Base-by-base conservation (phyloP, 495 filamentous ascomycete genomes). In the Jackrogersella minutella region DNA sequence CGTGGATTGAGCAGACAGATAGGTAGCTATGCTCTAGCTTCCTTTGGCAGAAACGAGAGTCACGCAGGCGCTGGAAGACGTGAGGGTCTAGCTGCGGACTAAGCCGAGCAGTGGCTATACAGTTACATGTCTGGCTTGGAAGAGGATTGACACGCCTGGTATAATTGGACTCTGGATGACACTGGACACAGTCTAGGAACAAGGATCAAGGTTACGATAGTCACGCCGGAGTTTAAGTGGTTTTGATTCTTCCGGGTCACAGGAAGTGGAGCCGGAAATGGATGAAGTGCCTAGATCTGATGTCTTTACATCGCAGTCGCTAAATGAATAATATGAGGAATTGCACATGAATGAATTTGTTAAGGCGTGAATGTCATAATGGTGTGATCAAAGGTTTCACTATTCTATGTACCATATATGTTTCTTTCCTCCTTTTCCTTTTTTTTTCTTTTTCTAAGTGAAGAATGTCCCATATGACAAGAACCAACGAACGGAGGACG, bases 1-100 rank as follows among this genome's bases (percentile, higher is more conserved):
- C 31, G 75, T 81, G 5, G 79, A 81, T 10, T 79, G 62, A 60
- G 16, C 39, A n/a, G 5, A 21, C 1, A 19, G 19, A 21, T 1
- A 19, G 19, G 2, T 21, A 43, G 28, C 41, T 19, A 13, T 28
- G 11, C 1, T 11, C 1, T 54, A 16, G 61, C 16, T 47, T 40
- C 16, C 24, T 11, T 19, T 3, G 41, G 41, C 22, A 5, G 10
- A n/a, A n/a, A 21, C 1, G 3, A 4, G 21, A 46, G 21, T 9
- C 10, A 9, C 44, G 19, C 26, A 30, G 26, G 26, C 26, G 26
- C 26, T 30, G 26, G 26, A 30, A 7, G 7, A 7, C 26, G 26
- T 30, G 26, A 7, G n/a, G n/a, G n/a, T n/a, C n/a, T n/a, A n/a
- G n/a, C n/a, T 30, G 3, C 7, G 3, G 26, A 30, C 7, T 30